Evolutionary conservation across 2,329 filamentous ascomycete genomes (phyloP).

Genomic region (Fusarium continuum): DNA sequence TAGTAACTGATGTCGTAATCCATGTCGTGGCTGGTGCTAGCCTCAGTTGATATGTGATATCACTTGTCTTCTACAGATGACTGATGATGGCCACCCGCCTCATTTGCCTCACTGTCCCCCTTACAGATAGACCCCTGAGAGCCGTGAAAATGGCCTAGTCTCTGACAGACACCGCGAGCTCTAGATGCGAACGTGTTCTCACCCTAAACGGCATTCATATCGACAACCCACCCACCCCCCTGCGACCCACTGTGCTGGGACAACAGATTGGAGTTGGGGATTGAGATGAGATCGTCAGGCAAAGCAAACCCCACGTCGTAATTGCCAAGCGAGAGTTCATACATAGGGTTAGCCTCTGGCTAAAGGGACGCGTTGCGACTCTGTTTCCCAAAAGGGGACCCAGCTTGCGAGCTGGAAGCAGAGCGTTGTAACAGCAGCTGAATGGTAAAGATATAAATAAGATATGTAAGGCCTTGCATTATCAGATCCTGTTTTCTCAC

Average conservation of each 20-base stretch:
- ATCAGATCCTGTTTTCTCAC: slow-evolving; percentile 14
- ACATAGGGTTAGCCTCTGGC: background rate
- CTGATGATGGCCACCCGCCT: background rate
- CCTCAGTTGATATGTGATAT: slow-evolving; percentile 21
- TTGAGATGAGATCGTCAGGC: slow-evolving; percentile 33
- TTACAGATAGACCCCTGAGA: too few relatives aligned
- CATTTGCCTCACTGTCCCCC: slow-evolving; percentile 13
- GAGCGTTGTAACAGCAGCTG: slow-evolving; percentile 9
- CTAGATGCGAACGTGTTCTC: slow-evolving; percentile 1
- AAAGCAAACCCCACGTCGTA: slow-evolving; percentile 25
- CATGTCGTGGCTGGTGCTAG: slow-evolving; percentile 15
- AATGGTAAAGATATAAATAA: background rate
- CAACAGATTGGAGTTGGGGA: slow-evolving; percentile 4
- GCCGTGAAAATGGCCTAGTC: background rate
- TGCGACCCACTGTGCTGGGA: slow-evolving; percentile 24
- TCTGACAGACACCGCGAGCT: background rate
- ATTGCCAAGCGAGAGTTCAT: background rate
- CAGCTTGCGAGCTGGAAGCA: slow-evolving; percentile 24
- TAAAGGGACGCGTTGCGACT: slow-evolving; percentile 13
- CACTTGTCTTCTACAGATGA: slow-evolving; percentile 2
- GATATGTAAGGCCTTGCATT: slow-evolving; percentile 8
- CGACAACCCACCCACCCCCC: background rate
- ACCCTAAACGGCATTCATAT: slow-evolving; percentile 12
- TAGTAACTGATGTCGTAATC: slow-evolving; percentile 1
- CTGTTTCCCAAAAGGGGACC: slow-evolving; percentile 7